phyloP scores from a whole-genome alignment of 805 yeast genomes.

The Wickerhamiella allomyrinae region DNA sequence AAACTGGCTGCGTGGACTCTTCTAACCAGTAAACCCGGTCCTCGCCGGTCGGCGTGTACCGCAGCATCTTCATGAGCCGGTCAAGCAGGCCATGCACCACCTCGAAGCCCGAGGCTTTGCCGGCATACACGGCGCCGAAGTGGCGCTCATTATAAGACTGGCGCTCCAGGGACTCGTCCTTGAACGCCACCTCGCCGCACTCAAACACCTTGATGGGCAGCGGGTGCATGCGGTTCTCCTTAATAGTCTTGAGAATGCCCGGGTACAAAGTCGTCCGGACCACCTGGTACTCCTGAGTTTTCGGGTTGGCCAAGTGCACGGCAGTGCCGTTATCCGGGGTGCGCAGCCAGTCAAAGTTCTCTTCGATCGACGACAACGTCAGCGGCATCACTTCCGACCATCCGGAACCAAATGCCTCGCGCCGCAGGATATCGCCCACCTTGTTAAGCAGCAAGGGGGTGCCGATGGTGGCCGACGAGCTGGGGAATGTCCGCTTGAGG shows the following conservation, averaged over 20 bases:
- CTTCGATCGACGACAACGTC: conserved; percentile 92
- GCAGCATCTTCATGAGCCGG: conserved; percentile 88
- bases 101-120: conserved; percentile 92
- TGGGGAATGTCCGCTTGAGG: conserved; percentile 64
- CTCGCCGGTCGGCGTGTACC: conserved; percentile 59
- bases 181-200: conserved; percentile 85
- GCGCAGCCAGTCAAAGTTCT: conserved; percentile 80
- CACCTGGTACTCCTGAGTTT: conserved; percentile 92
- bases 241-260: conserved; percentile 86
- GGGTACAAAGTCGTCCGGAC: conserved; percentile 91
- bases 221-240: conserved; percentile 91
- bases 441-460: conserved; percentile 84
- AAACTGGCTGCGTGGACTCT: conserved; percentile 36
- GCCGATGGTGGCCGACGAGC: conserved; percentile 64
- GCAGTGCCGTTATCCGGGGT: conserved; percentile 52
- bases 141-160: conserved; percentile 84
- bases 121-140: conserved; percentile 90
- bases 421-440: conserved; percentile 77
- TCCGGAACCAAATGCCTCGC: conserved; percentile 85
- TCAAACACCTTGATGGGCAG: conserved; percentile 92
- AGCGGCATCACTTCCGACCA: conserved; percentile 94
- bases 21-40: conserved; percentile 49
- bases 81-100: conserved; percentile 87
- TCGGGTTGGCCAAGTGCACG: conserved; percentile 89
- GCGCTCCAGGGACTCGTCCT: conserved; percentile 67